Conservation (phyloP, 306 rosid species). For the Ammopiptanthus mongolicus region DNA sequence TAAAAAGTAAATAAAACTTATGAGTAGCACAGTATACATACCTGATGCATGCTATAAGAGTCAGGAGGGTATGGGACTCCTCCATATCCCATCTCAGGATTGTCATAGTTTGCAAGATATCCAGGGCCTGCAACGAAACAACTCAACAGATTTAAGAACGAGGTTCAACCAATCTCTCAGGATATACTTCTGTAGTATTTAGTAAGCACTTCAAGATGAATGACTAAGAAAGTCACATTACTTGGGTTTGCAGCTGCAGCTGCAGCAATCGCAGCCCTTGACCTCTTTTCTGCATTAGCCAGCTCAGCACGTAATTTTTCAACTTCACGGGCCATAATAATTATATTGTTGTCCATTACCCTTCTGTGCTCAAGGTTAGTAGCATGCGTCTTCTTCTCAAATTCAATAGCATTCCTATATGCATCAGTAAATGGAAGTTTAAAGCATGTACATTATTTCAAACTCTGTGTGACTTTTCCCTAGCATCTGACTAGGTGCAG, state of each 20-base stretch:
- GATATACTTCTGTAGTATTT: background rate
- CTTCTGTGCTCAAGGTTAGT: slow-evolving; percentile 55
- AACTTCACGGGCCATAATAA: slow-evolving; percentile 59
- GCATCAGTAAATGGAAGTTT: slow-evolving; percentile 4
- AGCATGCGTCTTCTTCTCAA: slow-evolving; percentile 60
- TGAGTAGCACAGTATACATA: slow-evolving; percentile 11
- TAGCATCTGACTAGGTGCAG: background rate
- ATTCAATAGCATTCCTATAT: slow-evolving; percentile 81
- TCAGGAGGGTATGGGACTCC: slow-evolving; percentile 46
- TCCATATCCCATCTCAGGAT: slow-evolving; percentile 47
- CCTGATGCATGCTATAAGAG: slow-evolving; percentile 57
- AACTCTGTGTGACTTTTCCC: background rate
- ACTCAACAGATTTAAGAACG: background rate
- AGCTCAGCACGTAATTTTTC: slow-evolving; percentile 76
- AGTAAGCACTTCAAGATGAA: background rate
- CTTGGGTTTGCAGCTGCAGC: slow-evolving; percentile 65
- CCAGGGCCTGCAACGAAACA: slow-evolving; percentile 46
- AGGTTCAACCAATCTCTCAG: background rate
- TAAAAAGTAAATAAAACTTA: background rate
- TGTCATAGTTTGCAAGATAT: slow-evolving; percentile 43
- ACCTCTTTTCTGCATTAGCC: slow-evolving; percentile 74
- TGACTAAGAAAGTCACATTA: slow-evolving; percentile 17
- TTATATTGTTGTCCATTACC: slow-evolving; percentile 58
- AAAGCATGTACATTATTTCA: background rate
- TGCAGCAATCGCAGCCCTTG: slow-evolving; percentile 52